Evolutionary conservation across 257 asterid genomes (phyloP), one percentile per base, ranked within the genome.

Genomic region (Solanum gracilifrons): DNA sequence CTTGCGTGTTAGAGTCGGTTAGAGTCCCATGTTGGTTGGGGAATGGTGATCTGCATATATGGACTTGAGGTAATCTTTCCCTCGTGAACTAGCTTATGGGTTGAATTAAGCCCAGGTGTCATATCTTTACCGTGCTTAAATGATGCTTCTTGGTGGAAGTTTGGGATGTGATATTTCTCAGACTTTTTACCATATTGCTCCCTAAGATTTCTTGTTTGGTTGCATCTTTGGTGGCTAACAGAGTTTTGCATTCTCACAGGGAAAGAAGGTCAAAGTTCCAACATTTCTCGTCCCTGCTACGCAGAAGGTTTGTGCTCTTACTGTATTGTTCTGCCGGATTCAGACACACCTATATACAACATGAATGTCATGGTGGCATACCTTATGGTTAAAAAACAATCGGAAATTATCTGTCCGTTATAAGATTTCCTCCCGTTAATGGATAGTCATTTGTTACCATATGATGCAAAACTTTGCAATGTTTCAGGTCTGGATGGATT

Each of bases 241-340:
- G 41, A 31, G n/a, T 31, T 71, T 88, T 87, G 33, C 84, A 75
- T 80, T 48, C 60, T 89, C 9, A 11, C 93, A 95, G 99, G 98
- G 98, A 15, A 95, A 92, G 88, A 93, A 93, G 92, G 99, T 97
- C 73, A 97, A 96, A 91, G 99, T 97, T 80, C 99, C 99, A 20
- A 97, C 99, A 3, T 94, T 97, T 90, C 93, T 97, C 35, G 99
- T 97, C 84, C 99, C 99, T 60, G 99, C 98, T 85, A 97, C 97
- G 3, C 99, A 97, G 89, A 97, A 97, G 98, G 99, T 96, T 89
- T 39, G 89, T 48, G 43, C n/a, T 85, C 77, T 16, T 31, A 31
- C 3, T 51, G 3, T 29, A 43, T 68, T 35, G 27, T 89, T 71
- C n/a, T 31, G 5, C 20, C 4, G n/a, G 39, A 71, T 16, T 31